Conservation (phyloP, 257 asterid species). For the Penstemon eatonii region DNA sequence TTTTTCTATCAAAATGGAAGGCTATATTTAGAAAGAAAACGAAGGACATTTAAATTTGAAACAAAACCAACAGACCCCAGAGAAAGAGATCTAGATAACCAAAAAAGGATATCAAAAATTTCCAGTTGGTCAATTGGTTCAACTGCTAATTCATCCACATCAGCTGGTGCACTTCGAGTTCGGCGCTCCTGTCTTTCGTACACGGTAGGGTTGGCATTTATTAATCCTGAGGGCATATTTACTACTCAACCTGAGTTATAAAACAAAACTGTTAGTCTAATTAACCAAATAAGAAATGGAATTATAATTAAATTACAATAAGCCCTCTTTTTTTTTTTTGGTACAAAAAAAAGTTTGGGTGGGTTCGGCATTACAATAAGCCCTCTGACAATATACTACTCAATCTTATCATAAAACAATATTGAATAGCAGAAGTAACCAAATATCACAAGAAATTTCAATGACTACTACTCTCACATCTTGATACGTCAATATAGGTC, state of each 20-base stretch:
- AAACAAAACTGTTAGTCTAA: conserved; percentile 14
- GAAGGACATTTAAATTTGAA: not conserved
- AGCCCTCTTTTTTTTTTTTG: too few species aligned
- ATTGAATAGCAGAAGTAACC: too few species aligned
- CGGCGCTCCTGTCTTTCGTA: conserved; percentile 85
- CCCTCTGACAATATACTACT: too few species aligned
- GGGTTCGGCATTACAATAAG: too few species aligned
- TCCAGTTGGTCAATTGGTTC: conserved; percentile 79
- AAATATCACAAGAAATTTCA: too few species aligned
- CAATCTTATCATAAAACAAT: too few species aligned
- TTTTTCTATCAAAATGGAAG: not conserved
- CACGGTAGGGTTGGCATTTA: conserved; percentile 84
- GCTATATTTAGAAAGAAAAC: not conserved
- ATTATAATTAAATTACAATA: too few species aligned
- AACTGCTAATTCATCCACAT: conserved; percentile 58
- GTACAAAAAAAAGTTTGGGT: too few species aligned
- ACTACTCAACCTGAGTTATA: conserved; percentile 39
- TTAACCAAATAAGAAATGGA: not conserved
- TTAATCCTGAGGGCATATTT: conserved; percentile 64
- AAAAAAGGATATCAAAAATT: conserved; percentile 85
- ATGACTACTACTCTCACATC: too few species aligned
- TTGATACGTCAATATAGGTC: too few species aligned
- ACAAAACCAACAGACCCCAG: not conserved
- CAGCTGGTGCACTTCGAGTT: conserved; percentile 45
- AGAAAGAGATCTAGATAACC: conserved; percentile 16